Base-by-base conservation (phyloP, 75 land plant species). In the Cryptomeria japonica region DNA sequence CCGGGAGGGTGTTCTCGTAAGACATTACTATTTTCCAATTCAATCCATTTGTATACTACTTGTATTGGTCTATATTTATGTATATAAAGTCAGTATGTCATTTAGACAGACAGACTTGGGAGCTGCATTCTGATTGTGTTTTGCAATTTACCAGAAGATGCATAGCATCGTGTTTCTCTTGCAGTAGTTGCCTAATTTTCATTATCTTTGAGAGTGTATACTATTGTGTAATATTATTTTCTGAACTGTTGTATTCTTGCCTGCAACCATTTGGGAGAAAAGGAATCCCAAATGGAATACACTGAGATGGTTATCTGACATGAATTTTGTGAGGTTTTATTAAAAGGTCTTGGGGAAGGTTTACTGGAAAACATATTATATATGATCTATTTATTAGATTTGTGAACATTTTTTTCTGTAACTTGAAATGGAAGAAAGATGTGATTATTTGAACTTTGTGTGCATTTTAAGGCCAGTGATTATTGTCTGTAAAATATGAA, bases 1-100 rank as follows among this genome's bases (percentile, higher is more conserved):
- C 76, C 79, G 91, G 91, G 41, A 84, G 86, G 64, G 41, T 55
- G 10, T 84, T 84, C 64, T 56, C 68, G 22, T 84, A 56, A 84
- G 64, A 15, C 16, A 34, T 64, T 36, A 32, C 10, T 32, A 73
- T 32, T 70, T 70, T 9, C n/a, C n/a, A 70, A n/a, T n/a, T 28
- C 32, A 70, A 70, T n/a, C 32, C 32, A n/a, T 70, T 70, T n/a
- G 32, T 70, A 7, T 70, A 70, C n/a, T 70, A n/a, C 32, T 70
- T 25, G 32, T 70, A 28, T n/a, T 34, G 8, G 73, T 70, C n/a
- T 70, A 0, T 70, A 8, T 70, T 31, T 72, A 72, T 72, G 34
- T 31, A n/a, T 72, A 72, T 72, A 58, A 19, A 58, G 64, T 58
- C 64, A 58, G 64, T 58, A 15, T 18, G 25, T 18, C 64, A 19